Percentiles rank a stretch among this genome's conserved stretches.
Evolutionary conservation across 2,329 filamentous ascomycete species (phyloP).

Genomic region (Ciborinia camelliae): DNA sequence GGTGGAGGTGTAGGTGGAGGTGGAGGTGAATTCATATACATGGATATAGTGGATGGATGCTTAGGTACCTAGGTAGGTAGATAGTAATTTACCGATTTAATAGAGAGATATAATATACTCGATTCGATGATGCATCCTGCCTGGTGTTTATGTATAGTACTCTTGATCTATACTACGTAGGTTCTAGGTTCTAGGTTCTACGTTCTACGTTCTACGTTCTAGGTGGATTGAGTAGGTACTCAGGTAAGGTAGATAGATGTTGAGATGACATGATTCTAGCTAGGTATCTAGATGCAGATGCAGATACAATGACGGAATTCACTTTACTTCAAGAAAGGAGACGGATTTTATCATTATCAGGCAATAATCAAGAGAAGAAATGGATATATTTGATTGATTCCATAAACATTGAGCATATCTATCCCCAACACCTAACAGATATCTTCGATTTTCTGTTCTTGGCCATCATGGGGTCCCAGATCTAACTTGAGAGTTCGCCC

Average conservation of each 20-base stretch:
- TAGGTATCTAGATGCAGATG: no score
- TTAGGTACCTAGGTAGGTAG: no score
- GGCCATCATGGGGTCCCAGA: slow-evolving; percentile 64
- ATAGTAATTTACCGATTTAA: slow-evolving; percentile 1
- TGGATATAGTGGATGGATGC: not conserved
- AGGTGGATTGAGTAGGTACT: no score
- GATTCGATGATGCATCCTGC: not conserved
- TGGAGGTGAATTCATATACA: not conserved
- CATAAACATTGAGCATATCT: not conserved
- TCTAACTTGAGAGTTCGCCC: slow-evolving; percentile 74
- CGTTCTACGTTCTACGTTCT: no score
- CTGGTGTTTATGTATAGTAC: not conserved
- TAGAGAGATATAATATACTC: not conserved
- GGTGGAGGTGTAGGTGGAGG: not conserved
- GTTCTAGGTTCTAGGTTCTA: no score
- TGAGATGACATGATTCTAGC: no score
- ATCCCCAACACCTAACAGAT: slow-evolving; percentile 53
- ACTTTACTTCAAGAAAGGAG: no score
- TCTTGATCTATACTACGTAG: no score
- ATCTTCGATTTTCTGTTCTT: slow-evolving; percentile 63
- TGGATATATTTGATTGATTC: not conserved
- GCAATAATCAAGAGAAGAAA: no score
- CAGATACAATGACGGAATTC: no score
- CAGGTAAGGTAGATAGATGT: no score
- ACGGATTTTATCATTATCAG: no score